These are phyloP conservation scores for Tetrahymena thermophila DNA, from an alignment of 73 alveolate genomes.

Conservation along the genomic window DNA sequence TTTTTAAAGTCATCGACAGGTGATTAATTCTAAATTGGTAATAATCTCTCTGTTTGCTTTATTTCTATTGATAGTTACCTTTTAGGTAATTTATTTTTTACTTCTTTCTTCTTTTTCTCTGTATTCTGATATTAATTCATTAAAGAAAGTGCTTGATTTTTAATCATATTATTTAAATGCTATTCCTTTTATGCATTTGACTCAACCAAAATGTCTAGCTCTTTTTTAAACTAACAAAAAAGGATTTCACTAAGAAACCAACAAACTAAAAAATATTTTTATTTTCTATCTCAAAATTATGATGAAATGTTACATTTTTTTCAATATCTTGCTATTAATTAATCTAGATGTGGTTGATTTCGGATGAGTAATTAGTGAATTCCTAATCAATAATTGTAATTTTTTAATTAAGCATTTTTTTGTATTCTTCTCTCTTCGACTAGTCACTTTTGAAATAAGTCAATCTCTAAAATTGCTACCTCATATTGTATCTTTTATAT, in stretches of 20 bases:
- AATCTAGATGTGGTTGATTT: background rate
- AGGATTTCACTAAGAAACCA: no score
- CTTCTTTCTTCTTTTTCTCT: background rate
- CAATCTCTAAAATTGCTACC: background rate
- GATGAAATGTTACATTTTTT: background rate
- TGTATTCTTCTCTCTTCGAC: background rate
- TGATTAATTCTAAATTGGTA: background rate
- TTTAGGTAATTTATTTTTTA: no score
- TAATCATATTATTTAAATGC: background rate
- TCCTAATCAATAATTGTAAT: background rate
- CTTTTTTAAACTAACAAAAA: background rate
- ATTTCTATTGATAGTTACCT: background rate
- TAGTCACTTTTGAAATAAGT: background rate
- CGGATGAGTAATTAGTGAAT: background rate
- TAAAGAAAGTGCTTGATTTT: background rate
- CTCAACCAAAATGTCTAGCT: background rate
- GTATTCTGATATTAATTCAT: background rate
- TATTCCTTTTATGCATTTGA: background rate
- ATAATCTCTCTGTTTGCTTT: background rate
- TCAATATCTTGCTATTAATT: background rate
- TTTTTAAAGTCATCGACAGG: background rate
- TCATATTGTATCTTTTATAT: no score
- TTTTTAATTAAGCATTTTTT: background rate
- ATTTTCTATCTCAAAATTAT: no score
- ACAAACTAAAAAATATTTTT: no score